A percentile compares a stretch with the other conserved stretches of the same genome.
phyloP scores from a whole-genome alignment of 495 filamentous ascomycete genomes.

The Aspergillus wentii region DNA sequence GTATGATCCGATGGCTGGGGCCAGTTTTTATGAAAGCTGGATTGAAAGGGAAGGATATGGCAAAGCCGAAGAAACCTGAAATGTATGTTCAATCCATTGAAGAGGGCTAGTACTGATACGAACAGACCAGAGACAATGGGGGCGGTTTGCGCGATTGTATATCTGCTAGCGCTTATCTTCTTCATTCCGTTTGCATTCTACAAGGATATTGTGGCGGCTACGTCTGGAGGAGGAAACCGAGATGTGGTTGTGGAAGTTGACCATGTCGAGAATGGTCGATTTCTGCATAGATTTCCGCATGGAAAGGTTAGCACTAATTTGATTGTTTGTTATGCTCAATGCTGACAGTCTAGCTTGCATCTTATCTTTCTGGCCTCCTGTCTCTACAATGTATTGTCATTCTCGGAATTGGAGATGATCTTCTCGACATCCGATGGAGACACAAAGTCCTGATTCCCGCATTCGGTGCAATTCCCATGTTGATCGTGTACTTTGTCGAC shows the following conservation, averaged over 20 bases:
- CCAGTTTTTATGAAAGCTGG: constrained; percentile 83
- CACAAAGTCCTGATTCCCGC: constrained; percentile 98
- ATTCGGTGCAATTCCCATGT: constrained; percentile 87
- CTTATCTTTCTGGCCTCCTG: constrained; percentile 89
- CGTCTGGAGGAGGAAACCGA: constrained; percentile 86
- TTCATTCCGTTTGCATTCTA: constrained; percentile 98
- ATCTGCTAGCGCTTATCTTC: constrained; percentile 76
- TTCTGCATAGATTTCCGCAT: constrained; percentile 88
- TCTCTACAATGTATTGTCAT: constrained; percentile 85
- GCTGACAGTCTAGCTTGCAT: constrained; percentile 62
- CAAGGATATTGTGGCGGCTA: constrained; percentile 94
- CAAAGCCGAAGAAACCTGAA: constrained; percentile 68
- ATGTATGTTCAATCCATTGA: constrained; percentile 49
- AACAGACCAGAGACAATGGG: constrained; percentile 92
- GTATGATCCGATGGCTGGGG: constrained; percentile 92
- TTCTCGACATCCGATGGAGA: constrained; percentile 97
- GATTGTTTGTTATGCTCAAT: neutral
- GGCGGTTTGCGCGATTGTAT: constrained; percentile 88
- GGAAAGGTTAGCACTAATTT: constrained; percentile 60
- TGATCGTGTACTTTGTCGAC: constrained; percentile 96
- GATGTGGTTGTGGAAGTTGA: constrained; percentile 67
- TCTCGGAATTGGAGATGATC: constrained; percentile 90
- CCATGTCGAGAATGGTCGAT: constrained; percentile 69
- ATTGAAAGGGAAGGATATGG: constrained; percentile 86
- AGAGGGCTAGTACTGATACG: neutral